Evolutionary conservation across 2,329 filamentous ascomycete genomes (phyloP).

Genomic region (Epicoccum sorghinum): DNA sequence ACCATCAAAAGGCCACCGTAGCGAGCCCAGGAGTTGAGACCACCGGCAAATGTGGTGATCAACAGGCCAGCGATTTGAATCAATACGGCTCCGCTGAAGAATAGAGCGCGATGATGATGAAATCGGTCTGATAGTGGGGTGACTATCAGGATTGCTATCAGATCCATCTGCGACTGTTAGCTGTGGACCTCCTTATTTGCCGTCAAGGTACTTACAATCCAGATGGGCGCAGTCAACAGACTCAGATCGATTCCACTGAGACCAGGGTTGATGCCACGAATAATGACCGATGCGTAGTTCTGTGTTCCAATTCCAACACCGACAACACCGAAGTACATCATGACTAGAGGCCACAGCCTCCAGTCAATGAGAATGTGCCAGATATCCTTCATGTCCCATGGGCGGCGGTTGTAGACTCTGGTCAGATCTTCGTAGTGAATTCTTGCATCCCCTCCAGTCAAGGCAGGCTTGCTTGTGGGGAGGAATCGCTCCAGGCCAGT

Average conservation of each 20-base stretch:
- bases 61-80: slow-evolving; percentile 85
- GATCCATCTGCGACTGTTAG: slow-evolving; percentile 69
- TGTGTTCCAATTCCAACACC: slow-evolving; percentile 91
- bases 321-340: slow-evolving; percentile 96
- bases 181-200: not conserved
- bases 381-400: slow-evolving; percentile 77
- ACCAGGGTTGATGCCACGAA: slow-evolving; percentile 74
- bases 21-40: slow-evolving; percentile 74
- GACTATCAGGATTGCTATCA: slow-evolving; percentile 83
- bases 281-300: slow-evolving; percentile 86
- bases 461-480: slow-evolving; percentile 71
- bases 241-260: slow-evolving; percentile 78
- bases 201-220: slow-evolving; percentile 70
- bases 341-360: slow-evolving; percentile 81
- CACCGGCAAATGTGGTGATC: slow-evolving; percentile 74
- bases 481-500: slow-evolving; percentile 67
- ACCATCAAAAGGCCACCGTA: slow-evolving; percentile 90
- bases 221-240: slow-evolving; percentile 87
- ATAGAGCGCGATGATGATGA: slow-evolving; percentile 76
- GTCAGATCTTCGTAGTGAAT: slow-evolving; percentile 84
- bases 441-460: slow-evolving; percentile 76
- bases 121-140: slow-evolving; percentile 89
- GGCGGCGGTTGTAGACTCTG: slow-evolving; percentile 76
- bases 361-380: slow-evolving; percentile 77
- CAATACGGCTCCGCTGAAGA: slow-evolving; percentile 77